Evolutionary conservation across 345 rosid species (phyloP), one percentile per base, ranked within the genome.

Genomic region (Camelina sativa): DNA sequence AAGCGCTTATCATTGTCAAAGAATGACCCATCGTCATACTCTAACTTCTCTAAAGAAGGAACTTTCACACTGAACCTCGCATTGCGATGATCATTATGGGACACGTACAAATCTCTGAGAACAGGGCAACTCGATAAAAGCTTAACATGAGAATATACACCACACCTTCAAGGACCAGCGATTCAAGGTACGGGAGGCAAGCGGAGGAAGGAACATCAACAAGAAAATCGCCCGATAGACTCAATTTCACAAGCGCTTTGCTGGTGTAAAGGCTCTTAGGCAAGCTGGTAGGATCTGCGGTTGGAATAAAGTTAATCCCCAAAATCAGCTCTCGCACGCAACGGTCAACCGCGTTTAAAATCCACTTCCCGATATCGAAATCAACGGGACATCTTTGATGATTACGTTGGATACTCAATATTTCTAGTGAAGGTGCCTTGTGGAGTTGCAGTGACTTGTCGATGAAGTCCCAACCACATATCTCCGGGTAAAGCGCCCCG

Each of bases 91-190:
- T 0, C 0, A 4, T 6, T 0, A 23, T 60, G 9, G 2, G 1
- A 0, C 28, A 71, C 67, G 2, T 3, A 0, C 52, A 71, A 50
- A n/a, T 16, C 0, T 38, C 10, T 37, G 40, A 71, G 75, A 37
- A 51, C 13, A 23, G 75, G 67, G 7, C 75, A 71, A 20, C 35
- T 11, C 13, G 50, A 50, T 37, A 71, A 51, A 48, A 71, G 40
- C 67, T 28, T 50, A 20, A 11, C 67, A n/a, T 56, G 67, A 61
- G 75, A 60, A 32, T 71, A 61, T 48, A 71, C 30, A 48, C 8
- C 16, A 61, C 75, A 37, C 0, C 1, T 23, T 0, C 0, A 23
- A 71, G 67, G 2, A 6, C 2, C 10, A 59, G 67, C 3, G 16
- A 8, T 25, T 47, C 0, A 55, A 71, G 62, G 4, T 16, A 71